Base-by-base conservation (phyloP, 2,329 filamentous ascomycete genomes). In the Trichoderma asperellum region DNA sequence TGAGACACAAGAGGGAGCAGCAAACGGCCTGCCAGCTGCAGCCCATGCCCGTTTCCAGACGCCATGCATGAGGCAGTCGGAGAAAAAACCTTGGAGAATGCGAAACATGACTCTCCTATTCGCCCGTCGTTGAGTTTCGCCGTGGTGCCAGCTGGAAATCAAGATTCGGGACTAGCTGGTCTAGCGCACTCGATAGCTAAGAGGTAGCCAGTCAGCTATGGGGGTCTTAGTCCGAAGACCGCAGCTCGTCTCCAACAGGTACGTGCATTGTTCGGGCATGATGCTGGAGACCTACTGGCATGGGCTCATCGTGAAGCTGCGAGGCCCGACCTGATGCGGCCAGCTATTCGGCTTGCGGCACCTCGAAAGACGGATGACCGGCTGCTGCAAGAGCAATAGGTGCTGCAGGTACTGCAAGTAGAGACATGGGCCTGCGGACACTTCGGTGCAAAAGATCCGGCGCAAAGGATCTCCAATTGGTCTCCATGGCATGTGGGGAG, bases 121-220 rank as follows among this genome's bases (percentile, higher is more conserved):
- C 63, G 63, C 55, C 55, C 27, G 21, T 24, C n/a, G 55, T 56
- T 58, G 55, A 56, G 63, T 34, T 58, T 58, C 14, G 55, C 40
- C 29, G 55, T 12, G 40, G 21, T 59, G 11, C 63, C 63, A 66
- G 63, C 63, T 66, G 63, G 63, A 66, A 56, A 66, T 55, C 55
- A 66, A 66, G 53, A 66, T 66, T 66, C 29, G 40, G 40, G 27
- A 40, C 63, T 66, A 66, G 52, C 37, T 58, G 37, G 55, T 27
- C 49, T 65, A 58, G 63, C 63, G 63, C 63, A 29, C 37, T 49
- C 63, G 18, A 66, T 58, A 66, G 63, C 63, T 58, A 49, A 58
- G 63, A 58, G 32, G n/a, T 27, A 58, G 32, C 32, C 55, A 58
- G 63, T 64, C 61, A 53, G 60, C 60, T 53, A 56, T 47, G 35